A percentile compares a stretch with the other conserved stretches of the same genome.
Evolutionary conservation across 371 early-diverging fungal genomes (phyloP).

Genomic region (Massospora cicadina): DNA sequence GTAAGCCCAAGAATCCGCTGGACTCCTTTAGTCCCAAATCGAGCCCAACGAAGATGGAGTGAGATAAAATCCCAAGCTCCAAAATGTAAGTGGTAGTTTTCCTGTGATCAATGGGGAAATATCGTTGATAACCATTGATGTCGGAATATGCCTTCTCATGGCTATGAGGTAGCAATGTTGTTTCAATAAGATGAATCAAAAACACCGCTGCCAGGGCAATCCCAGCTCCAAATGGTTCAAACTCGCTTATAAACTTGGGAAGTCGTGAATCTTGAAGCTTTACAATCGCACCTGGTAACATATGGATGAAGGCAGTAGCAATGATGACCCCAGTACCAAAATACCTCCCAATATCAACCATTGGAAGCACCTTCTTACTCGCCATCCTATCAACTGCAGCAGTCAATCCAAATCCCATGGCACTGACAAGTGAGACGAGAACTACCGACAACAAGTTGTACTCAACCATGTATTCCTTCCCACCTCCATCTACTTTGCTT

Average conservation of each 20-base stretch:
- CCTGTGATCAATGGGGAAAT: background rate
- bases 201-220: conserved; percentile 35
- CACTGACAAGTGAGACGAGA: background rate
- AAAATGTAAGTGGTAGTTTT: conserved; percentile 26
- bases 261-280: conserved; percentile 25
- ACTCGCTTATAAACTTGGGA: conserved; percentile 17
- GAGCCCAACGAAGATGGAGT: conserved; percentile 74
- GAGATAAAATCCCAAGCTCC: conserved; percentile 71
- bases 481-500: too few relatives aligned
- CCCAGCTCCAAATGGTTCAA: conserved; percentile 25
- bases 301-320: conserved; percentile 59
- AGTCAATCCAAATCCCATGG: background rate
- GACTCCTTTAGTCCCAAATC: conserved; percentile 48
- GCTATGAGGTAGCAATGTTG: conserved; percentile 8
- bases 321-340: conserved; percentile 66
- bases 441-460: background rate
- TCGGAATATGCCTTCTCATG: background rate
- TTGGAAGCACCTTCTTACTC: background rate
- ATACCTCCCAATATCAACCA: conserved; percentile 22
- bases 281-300: conserved; percentile 23
- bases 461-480: background rate
- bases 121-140: background rate
- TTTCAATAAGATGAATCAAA: conserved; percentile 18
- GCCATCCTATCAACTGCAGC: background rate
- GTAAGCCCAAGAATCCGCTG: conserved; percentile 39